These are phyloP conservation scores for Colletotrichum sp. DNA, from an alignment of 2,329 filamentous ascomycete genomes.

Conservation along the genomic window DNA sequence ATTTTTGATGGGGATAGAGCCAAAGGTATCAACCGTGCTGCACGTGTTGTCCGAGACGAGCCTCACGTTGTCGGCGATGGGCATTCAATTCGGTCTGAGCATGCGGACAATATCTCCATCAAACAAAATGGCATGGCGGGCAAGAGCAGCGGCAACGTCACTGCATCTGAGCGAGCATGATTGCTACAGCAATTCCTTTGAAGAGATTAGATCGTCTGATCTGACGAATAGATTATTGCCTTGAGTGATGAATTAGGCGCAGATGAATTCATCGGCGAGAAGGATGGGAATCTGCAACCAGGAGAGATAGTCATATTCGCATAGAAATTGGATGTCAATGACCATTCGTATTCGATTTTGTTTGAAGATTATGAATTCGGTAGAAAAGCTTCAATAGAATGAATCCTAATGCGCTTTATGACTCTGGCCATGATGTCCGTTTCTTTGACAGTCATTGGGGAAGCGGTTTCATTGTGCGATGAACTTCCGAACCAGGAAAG, in stretches of 20 bases:
- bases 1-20: conserved; percentile 29
- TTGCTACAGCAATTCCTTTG: background rate
- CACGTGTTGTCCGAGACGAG: background rate
- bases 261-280: background rate
- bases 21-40: background rate
- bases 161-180: background rate
- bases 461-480: background rate
- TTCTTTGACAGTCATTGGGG: background rate
- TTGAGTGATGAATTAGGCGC: background rate
- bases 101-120: background rate
- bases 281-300: background rate
- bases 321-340: background rate
- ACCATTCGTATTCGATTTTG: background rate
- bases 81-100: background rate
- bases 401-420: background rate
- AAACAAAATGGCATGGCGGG: background rate
- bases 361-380: background rate
- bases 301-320: background rate
- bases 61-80: background rate
- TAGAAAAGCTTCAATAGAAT: background rate
- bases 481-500: background rate
- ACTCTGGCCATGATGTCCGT: background rate
- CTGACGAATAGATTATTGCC: background rate
- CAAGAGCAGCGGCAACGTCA: background rate
- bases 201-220: background rate